These are phyloP conservation scores for Kentomonas sorsogonicus DNA, from an alignment of 208 protist genomes.

Conservation along the genomic window DNA sequence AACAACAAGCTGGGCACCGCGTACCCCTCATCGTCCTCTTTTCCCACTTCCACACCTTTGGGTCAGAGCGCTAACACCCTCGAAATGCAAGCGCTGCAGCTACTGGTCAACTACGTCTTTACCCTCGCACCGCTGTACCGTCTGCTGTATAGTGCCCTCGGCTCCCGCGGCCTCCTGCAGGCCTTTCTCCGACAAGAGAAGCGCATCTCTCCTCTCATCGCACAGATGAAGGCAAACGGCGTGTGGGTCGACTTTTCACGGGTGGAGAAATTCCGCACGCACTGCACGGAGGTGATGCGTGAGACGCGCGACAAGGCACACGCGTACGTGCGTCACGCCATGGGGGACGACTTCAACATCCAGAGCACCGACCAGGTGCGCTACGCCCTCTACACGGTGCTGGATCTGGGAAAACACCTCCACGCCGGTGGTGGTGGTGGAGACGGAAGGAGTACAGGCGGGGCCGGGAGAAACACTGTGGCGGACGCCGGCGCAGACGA, in stretches of 20 bases:
- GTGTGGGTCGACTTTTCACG: constrained; percentile 54
- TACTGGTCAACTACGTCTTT: constrained; percentile 60
- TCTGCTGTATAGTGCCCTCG: constrained; percentile 71
- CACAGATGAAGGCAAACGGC: constrained; percentile 69
- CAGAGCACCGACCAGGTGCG: constrained; percentile 83
- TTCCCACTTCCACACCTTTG: not conserved
- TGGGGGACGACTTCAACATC: constrained; percentile 72
- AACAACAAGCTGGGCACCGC: no score
- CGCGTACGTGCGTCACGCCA: constrained; percentile 37
- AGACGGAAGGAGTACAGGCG: not conserved
- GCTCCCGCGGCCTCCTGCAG: constrained; percentile 68
- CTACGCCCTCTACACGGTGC: constrained; percentile 75
- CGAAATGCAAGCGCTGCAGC: constrained; percentile 26
- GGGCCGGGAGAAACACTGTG: no score
- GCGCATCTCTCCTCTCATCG: constrained; percentile 65
- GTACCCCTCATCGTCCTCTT: constrained; percentile 1
- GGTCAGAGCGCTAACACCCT: no score
- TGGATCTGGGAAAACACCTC: constrained; percentile 68
- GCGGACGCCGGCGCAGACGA: no score
- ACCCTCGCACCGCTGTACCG: constrained; percentile 73
- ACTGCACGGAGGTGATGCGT: constrained; percentile 48
- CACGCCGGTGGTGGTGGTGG: constrained; percentile 3
- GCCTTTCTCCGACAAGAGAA: constrained; percentile 85
- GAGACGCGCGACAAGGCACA: constrained; percentile 24
- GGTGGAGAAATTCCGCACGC: constrained; percentile 49